Evolutionary conservation across 805 yeast genomes (phyloP).

Genomic region (Cyberlindnera mycetangii): DNA sequence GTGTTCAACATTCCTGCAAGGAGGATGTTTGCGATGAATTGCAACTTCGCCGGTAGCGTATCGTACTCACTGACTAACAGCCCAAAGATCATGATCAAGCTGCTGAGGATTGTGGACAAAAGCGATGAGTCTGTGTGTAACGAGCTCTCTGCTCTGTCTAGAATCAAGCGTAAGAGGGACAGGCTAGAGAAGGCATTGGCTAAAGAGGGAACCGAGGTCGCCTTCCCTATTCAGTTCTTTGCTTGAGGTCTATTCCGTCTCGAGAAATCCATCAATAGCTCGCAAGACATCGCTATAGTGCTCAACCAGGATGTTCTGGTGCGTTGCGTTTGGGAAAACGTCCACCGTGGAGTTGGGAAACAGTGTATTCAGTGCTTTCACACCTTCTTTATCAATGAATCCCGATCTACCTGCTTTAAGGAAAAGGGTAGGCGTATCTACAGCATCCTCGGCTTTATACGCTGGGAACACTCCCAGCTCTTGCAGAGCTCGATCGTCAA

Average conservation of each 20-base stretch:
- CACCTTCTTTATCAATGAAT: slow-evolving; percentile 36
- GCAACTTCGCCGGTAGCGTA: slow-evolving; percentile 25
- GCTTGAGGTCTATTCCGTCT: background rate
- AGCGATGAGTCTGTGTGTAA: slow-evolving; percentile 2
- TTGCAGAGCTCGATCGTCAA: slow-evolving; percentile 12
- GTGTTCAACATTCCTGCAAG: slow-evolving; percentile 30
- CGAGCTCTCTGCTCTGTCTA: background rate
- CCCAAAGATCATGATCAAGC: slow-evolving; percentile 24
- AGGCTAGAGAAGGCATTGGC: background rate
- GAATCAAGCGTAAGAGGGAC: background rate
- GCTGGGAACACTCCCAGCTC: slow-evolving; percentile 31
- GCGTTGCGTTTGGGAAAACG: slow-evolving; percentile 5
- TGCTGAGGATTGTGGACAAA: slow-evolving; percentile 10
- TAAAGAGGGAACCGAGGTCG: background rate
- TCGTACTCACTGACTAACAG: slow-evolving; percentile 27
- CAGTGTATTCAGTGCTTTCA: background rate
- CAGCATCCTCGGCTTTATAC: background rate
- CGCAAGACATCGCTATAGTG: slow-evolving; percentile 6
- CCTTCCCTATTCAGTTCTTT: slow-evolving; percentile 4
- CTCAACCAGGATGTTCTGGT: slow-evolving; percentile 9
- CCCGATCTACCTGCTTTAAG: slow-evolving; percentile 42
- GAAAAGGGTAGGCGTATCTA: slow-evolving; percentile 32
- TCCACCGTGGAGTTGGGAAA: slow-evolving; percentile 5
- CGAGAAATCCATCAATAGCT: background rate
- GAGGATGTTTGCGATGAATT: slow-evolving; percentile 22